phyloP scores from a whole-genome alignment of 2,329 filamentous ascomycete species.

The Botrytis hyacinthi region DNA sequence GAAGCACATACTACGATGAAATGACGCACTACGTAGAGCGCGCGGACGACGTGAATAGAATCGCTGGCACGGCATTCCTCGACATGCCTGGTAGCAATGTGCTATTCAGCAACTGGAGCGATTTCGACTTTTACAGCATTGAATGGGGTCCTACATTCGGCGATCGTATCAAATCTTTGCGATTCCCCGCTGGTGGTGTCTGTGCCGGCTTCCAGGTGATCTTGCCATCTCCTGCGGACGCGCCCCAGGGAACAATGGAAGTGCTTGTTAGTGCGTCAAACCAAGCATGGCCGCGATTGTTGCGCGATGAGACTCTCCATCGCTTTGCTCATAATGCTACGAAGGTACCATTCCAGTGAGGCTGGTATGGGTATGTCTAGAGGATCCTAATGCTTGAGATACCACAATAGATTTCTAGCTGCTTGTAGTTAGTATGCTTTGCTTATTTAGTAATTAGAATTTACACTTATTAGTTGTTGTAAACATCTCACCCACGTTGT shows the following conservation, averaged over 20 bases:
- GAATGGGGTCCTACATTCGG: constrained; percentile 13
- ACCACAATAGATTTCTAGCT: background rate
- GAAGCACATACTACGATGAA: background rate
- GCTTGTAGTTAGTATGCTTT: background rate
- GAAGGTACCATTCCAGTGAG: constrained; percentile 12
- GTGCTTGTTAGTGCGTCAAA: constrained; percentile 11
- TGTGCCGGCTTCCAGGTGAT: constrained; percentile 12
- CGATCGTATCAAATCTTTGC: background rate
- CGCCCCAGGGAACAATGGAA: constrained; percentile 8
- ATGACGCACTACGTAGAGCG: constrained; percentile 1
- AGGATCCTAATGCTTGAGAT: background rate
- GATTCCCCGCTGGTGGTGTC: constrained; percentile 1
- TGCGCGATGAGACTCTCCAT: constrained; percentile 4
- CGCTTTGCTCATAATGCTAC: constrained; percentile 13
- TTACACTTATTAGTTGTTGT: background rate
- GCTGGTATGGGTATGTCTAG: background rate
- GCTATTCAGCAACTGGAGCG: constrained; percentile 4
- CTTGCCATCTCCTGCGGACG: constrained; percentile 4
- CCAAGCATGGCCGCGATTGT: constrained; percentile 5
- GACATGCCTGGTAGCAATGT: constrained; percentile 14
- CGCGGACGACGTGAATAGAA: constrained; percentile 1
- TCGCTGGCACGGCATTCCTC: constrained; percentile 10
- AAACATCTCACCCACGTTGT: background rate
- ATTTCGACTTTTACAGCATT: constrained; percentile 12
- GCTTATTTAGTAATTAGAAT: constrained; percentile 1